Base-by-base conservation (phyloP, 1,284 basidiomycete genomes). In the Somion occarium region DNA sequence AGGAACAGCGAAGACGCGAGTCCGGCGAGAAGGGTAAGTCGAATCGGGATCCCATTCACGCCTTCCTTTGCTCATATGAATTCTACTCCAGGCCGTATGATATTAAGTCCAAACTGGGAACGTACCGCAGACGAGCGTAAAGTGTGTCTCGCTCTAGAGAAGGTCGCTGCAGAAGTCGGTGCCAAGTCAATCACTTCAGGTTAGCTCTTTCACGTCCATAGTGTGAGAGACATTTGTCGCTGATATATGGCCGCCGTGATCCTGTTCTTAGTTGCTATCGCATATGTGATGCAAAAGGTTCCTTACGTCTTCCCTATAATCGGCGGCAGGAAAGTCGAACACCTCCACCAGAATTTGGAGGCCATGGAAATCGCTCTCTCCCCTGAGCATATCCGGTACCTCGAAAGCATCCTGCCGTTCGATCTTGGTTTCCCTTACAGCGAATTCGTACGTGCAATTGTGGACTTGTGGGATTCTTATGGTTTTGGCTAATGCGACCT, bases 271-370 rank as follows among this genome's bases (percentile, higher is more conserved):
- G 70, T 73, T 37, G 73, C 73, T 2, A 73, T 78, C 45, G 74
- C 76, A 9, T 78, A 76, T 49, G 46, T 74, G 2, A 63, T 75
- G 66, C 68, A 72, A 18, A 76, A 76, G 55, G 58, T 68, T n/a
- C n/a, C n/a, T n/a, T n/a, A n/a, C n/a, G n/a, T n/a, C n/a, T n/a
- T n/a, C n/a, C n/a, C n/a, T n/a, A 0, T 66, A 58, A 53, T 76
- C 19, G 76, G 78, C 0, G 75, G 74, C 0, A 67, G 76, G 44
- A 78, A 77, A 56, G 61, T 73, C 41, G 71, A 75, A 45, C 73
- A 79, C 18, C 59, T 80, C 0, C 20, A 65, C 12, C 65, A 62
- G 5, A 78, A 79, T 56, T 56, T 79, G 30, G 67, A 76, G 41
- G 73, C 73, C 0, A 67, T 80, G 19, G 61, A 67, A 5, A 68